Conservation (phyloP, 2,329 filamentous ascomycete genomes). For the Endoconidiophora laricicola region DNA sequence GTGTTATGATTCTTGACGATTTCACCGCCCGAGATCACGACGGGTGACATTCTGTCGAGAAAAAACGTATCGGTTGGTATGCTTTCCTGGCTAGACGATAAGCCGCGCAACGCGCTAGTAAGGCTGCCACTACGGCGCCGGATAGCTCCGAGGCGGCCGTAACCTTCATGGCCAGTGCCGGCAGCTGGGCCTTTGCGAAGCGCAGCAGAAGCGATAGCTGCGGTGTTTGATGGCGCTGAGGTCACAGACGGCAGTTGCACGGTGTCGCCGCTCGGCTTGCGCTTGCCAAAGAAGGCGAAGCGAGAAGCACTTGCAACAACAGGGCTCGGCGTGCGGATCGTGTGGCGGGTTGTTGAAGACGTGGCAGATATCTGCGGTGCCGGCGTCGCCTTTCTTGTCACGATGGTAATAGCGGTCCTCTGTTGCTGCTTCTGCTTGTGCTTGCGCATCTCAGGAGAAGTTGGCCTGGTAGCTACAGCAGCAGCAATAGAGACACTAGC, state of each 20-base stretch:
- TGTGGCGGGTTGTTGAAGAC: neutral
- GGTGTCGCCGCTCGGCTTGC: conserved; percentile 41
- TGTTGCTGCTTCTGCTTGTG: neutral
- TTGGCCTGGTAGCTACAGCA: conserved; percentile 16
- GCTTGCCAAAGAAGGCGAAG: conserved; percentile 64
- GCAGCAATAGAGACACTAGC: conserved; percentile 13
- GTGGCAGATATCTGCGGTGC: conserved; percentile 16
- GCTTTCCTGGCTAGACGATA: conserved; percentile 35
- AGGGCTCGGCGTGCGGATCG: conserved; percentile 34
- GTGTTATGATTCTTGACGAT: conserved; percentile 43
- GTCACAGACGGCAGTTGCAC: neutral
- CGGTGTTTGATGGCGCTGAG: conserved; percentile 13
- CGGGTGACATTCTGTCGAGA: conserved; percentile 44
- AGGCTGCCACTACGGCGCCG: conserved; percentile 49
- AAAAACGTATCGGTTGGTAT: conserved; percentile 40
- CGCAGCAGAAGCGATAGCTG: conserved; percentile 40
- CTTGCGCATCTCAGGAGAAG: conserved; percentile 1
- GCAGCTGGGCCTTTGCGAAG: conserved; percentile 66
- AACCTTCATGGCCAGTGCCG: conserved; percentile 87
- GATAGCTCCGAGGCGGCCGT: conserved; percentile 45
- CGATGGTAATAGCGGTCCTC: neutral
- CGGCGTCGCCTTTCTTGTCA: conserved; percentile 1
- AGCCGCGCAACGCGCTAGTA: conserved; percentile 28
- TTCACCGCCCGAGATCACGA: conserved; percentile 48
- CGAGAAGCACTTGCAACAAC: conserved; percentile 39